A percentile compares a stretch with the other conserved stretches of the same genome.
Evolutionary conservation across 2,329 filamentous ascomycete species (phyloP).

Genomic region (Escovopsis sp.): DNA sequence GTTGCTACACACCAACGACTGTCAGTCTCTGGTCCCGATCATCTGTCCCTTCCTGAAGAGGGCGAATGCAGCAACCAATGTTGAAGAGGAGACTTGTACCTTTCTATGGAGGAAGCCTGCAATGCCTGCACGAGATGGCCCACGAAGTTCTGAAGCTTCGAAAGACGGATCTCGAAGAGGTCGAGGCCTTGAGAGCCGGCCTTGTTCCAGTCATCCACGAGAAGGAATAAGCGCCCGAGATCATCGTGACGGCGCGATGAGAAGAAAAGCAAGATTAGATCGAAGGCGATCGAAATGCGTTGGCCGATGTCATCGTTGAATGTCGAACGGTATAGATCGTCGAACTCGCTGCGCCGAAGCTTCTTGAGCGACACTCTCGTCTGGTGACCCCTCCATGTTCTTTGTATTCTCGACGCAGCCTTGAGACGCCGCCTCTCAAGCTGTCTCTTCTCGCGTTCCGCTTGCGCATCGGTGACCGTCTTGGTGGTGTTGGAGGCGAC

Average conservation of each 20-base stretch:
- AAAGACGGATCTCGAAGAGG: constrained; percentile 14
- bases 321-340: constrained; percentile 36
- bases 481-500: constrained; percentile 53
- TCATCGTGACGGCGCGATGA: constrained; percentile 30
- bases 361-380: constrained; percentile 44
- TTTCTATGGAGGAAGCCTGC: constrained; percentile 9
- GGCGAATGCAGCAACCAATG: not conserved
- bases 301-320: constrained; percentile 16
- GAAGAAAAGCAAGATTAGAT: constrained; percentile 37
- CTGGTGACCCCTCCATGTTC: constrained; percentile 65
- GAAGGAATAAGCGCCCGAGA: constrained; percentile 29
- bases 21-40: constrained; percentile 6
- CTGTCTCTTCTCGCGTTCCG: constrained; percentile 68
- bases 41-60: not conserved
- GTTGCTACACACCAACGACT: constrained; percentile 4
- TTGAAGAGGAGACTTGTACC: constrained; percentile 9
- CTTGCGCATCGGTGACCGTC: constrained; percentile 72
- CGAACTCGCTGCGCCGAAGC: constrained; percentile 46
- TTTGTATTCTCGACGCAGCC: constrained; percentile 62
- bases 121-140: constrained; percentile 23
- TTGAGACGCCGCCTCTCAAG: constrained; percentile 64
- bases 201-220: constrained; percentile 29
- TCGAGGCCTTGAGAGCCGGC: constrained; percentile 22
- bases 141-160: constrained; percentile 22
- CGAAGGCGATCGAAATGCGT: constrained; percentile 26